Base-by-base conservation (phyloP, 768 basidiomycete species). In the Dioszegia crocea region DNA sequence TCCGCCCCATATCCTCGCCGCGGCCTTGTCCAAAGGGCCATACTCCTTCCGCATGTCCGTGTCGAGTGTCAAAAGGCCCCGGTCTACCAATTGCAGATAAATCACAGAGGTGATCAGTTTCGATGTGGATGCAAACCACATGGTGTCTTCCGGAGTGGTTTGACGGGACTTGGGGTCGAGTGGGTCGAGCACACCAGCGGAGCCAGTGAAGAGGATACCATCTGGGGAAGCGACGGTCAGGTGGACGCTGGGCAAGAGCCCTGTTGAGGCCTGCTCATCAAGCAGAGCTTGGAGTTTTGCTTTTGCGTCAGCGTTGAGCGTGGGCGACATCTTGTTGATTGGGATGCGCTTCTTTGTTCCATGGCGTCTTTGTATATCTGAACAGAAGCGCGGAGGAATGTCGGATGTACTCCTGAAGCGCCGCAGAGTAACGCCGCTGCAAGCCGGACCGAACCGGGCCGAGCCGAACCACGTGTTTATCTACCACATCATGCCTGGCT, bases 91-190 rank as follows among this genome's bases (percentile, higher is more conserved):
- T 40, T 67, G 61, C 8, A 71, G 64, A n/a, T 63, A 63, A 51
- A 26, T 65, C 4, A 74, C 63, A 1, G 66, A 55, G 1, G 69
- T 74, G 24, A 73, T 33, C 14, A 74, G 62, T 49, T 74, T 74
- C 4, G 72, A 67, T 0, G 72, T 74, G 6, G 46, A 52, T 6
- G 67, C 63, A 43, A 71, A 71, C 66, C 66, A 70, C 57, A 70
- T 56, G n/a, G 62, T 57, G 43, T 63, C 60, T 14, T 64, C 61
- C n/a, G 52, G 26, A 12, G 38, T n/a, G 19, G 55, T 59, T 17
- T 36, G 19, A 1, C 60, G 54, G 8, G 48, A 41, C 1, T 5
- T 8, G 2, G 59, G 46, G 24, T 67, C 62, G 16, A 71, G 64
- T 2, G 58, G 29, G 41, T 71, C 69, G 26, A 68, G 54, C 17